Conservation (phyloP, 2,329 filamentous ascomycete genomes). For the Raffaelea ambrosiae region DNA sequence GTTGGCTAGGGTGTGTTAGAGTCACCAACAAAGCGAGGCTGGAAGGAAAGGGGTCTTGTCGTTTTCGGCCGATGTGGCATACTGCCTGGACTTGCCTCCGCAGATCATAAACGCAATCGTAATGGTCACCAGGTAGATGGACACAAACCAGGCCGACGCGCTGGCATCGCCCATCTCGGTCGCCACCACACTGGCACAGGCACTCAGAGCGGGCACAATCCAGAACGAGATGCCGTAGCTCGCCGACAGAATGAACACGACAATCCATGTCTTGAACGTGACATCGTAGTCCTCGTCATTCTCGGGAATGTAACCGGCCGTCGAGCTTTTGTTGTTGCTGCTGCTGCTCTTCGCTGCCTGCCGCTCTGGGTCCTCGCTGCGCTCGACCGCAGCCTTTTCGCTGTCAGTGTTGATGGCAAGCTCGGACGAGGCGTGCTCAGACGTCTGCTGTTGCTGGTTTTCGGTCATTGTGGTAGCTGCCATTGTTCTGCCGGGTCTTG, state of each 20-base stretch:
- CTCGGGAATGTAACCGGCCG: slow-evolving; percentile 17
- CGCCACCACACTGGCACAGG: slow-evolving; percentile 21
- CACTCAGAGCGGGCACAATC: slow-evolving; percentile 25
- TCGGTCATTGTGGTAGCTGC: too few species aligned
- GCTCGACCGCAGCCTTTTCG: slow-evolving; percentile 5
- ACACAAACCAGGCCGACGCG: slow-evolving; percentile 24
- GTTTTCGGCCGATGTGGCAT: too few species aligned
- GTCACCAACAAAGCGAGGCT: background rate
- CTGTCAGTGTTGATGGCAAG: too few species aligned
- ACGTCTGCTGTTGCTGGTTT: too few species aligned
- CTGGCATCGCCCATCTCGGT: slow-evolving; percentile 24
- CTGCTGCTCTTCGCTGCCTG: background rate
- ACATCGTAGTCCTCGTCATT: slow-evolving; percentile 27
- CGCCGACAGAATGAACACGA: slow-evolving; percentile 25
- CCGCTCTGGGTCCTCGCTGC: background rate
- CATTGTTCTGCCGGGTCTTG: too few species aligned
- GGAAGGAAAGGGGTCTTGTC: background rate
- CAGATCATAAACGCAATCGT: slow-evolving; percentile 31
- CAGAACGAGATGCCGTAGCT: slow-evolving; percentile 30
- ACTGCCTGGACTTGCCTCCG: slow-evolving; percentile 12
- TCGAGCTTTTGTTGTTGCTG: too few species aligned
- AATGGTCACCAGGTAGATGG: slow-evolving; percentile 29
- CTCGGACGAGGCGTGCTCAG: too few species aligned
- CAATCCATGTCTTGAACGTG: slow-evolving; percentile 31
- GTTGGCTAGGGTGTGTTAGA: slow-evolving; percentile 21